phyloP scores from a whole-genome alignment of 257 asterid species.

The Scutellaria galericulata region DNA sequence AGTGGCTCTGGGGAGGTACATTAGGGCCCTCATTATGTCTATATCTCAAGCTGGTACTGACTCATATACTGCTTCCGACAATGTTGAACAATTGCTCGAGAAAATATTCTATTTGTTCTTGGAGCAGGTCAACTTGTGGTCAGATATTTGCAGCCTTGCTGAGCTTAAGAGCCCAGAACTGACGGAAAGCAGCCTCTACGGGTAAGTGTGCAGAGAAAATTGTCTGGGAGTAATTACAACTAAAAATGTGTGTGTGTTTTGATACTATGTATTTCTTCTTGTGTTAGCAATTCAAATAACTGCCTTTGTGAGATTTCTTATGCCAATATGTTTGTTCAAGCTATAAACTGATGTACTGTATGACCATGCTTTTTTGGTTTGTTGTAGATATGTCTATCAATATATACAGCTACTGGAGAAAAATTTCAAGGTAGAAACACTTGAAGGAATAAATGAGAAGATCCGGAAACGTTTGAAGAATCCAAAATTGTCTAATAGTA shows the following conservation, averaged over 20 bases:
- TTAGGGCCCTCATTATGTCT: conserved; percentile 68
- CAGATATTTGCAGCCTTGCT: conserved; percentile 83
- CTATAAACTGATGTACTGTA: conserved; percentile 17
- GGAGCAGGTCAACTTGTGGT: conserved; percentile 89
- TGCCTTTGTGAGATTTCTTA: neutral
- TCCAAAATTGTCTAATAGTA: conserved; percentile 86
- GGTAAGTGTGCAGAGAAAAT: conserved; percentile 49
- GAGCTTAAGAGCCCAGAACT: conserved; percentile 78
- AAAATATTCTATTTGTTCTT: conserved; percentile 80
- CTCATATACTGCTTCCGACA: conserved; percentile 43
- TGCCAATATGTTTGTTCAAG: conserved; percentile 15
- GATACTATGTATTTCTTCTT: neutral
- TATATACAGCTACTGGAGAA: conserved; percentile 77
- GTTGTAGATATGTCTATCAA: conserved; percentile 73
- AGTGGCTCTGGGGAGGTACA: conserved; percentile 83
- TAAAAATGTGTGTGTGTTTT: neutral
- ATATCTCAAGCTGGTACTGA: conserved; percentile 52
- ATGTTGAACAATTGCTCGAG: conserved; percentile 76
- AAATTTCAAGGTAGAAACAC: conserved; percentile 79
- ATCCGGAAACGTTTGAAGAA: conserved; percentile 94
- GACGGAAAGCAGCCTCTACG: conserved; percentile 75
- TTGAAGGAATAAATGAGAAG: conserved; percentile 93
- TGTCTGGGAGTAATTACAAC: neutral
- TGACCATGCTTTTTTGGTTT: conserved; percentile 13
- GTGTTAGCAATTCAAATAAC: conserved; percentile 9